Base-by-base conservation (phyloP, 148 eudicot genomes). In the Diospyros kaki region DNA sequence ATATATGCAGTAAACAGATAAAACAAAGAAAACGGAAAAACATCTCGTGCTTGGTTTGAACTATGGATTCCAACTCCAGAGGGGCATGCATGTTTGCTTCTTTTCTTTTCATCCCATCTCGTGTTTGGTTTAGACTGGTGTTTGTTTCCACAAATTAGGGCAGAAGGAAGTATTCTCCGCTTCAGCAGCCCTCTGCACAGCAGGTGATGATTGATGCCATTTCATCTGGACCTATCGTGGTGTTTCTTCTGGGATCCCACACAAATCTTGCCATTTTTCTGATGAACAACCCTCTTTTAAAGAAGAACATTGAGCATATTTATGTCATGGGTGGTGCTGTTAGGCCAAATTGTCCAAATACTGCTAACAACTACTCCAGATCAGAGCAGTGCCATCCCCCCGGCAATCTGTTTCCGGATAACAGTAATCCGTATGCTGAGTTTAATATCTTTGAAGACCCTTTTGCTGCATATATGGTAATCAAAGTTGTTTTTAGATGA, bases 381-480 rank as follows among this genome's bases (percentile, higher is more conserved):
- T 28, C 84, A 83, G 60, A 88, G 95, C 75, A 84, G 89, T 38
- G 52, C 28, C 28, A 28, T 28, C 28, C 4, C 52, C 82, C n/a
- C 72, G 96, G 96, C 18, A 91, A 87, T 73, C 12, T 91, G 48
- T 84, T 76, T 73, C 82, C 90, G 7, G 88, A 76, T 8, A 4
- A 4, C 75, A 81, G 83, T n/a, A 91, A 91, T 73, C 91, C 96
- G 13, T 89, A 86, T 78, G 91, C 96, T 28, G 96, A 91, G 80
- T 91, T 83, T 78, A 91, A 89, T 73, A 69, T 91, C 45, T 91
- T 89, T 80, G 83, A 72, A 48, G 96, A 91, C 75, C 96, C 96
- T 45, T 91, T 89, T 84, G 93, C 93, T 48, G 91, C 96, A 53
- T 89, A 87, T 73, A 82, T 84, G 87, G 96, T 91, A 68, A 73